Evolutionary conservation across 2,329 filamentous ascomycete species (phyloP).

Genomic region (Venturiaceae sp.): DNA sequence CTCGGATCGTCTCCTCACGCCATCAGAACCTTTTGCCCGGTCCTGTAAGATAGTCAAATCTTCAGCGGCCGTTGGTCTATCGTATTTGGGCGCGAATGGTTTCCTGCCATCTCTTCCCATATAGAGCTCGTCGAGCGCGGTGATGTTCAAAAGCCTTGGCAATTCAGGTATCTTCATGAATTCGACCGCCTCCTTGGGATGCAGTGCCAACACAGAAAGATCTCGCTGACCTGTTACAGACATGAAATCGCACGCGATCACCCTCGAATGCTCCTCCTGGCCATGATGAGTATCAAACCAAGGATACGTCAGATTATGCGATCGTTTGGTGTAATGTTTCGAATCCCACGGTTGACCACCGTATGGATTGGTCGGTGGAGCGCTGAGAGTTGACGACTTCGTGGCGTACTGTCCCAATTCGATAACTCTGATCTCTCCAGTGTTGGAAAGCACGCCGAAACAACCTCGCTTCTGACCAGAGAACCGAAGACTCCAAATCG

Average conservation of each 20-base stretch:
- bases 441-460: slow-evolving; percentile 49
- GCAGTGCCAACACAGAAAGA: slow-evolving; percentile 42
- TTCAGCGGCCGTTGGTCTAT: slow-evolving; percentile 14
- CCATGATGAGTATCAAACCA: slow-evolving; percentile 34
- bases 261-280: slow-evolving; percentile 34
- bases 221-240: slow-evolving; percentile 31
- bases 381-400: slow-evolving; percentile 3
- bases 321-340: slow-evolving; percentile 33
- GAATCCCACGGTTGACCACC: slow-evolving; percentile 28
- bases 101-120: neutral
- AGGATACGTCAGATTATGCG: slow-evolving; percentile 32
- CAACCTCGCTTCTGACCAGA: slow-evolving; percentile 48
- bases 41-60: slow-evolving; percentile 12
- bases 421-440: slow-evolving; percentile 47
- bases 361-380: slow-evolving; percentile 10
- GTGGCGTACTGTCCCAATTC: slow-evolving; percentile 40
- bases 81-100: slow-evolving; percentile 13
- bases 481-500: slow-evolving; percentile 54
- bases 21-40: neutral
- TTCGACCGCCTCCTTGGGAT: slow-evolving; percentile 41
- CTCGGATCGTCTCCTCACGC: slow-evolving; percentile 1
- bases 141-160: slow-evolving; percentile 31
- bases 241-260: slow-evolving; percentile 54
- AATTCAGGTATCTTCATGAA: slow-evolving; percentile 37
- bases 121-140: slow-evolving; percentile 31